Base-by-base conservation (phyloP, 257 asterid species). In the Nicotiana paniculata region DNA sequence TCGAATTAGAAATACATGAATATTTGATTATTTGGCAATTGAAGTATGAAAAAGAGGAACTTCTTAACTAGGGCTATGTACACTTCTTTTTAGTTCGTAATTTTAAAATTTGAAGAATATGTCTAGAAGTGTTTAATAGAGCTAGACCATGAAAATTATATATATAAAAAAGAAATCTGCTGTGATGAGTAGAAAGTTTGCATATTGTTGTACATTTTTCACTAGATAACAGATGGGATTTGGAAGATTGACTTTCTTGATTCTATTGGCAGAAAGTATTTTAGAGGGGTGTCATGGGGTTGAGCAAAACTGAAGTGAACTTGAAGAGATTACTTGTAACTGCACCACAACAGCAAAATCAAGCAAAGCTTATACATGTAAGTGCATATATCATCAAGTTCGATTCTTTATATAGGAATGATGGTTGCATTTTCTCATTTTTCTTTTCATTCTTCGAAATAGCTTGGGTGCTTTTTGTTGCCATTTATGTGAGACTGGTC, bases 311-410 rank as follows among this genome's bases (percentile, higher is more conserved):
- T 4, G 98, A 92, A 88, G 95, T 92, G 83, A 96, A 93, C 83
- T 87, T 96, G 87, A 88, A 93, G 85, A 94, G 99, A 84, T 86
- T 96, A 84, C 91, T 94, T 81, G 92, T 90, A 77, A 85, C 93
- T 81, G 93, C 97, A 76, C 96, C 97, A 10, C 97, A 89, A 26
- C 99, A 91, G 87, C 95, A 91, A 79, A 93, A 92, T 87, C 93
- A 88, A 82, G 90, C 96, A 32, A 94, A 94, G 90, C 98, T 96
- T 64, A 70, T 93, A 57, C 98, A 94, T 84, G 99, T 96, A 91
- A 78, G 95, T 82, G 79, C 84, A 21, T 17, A 79, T 53, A 79
- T 85, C 82, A 39, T 87, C 74, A 17, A 59, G 77, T 65, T 75
- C 63, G 58, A 66, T 39, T 77, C 32, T 64, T 21, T 43, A 72